phyloP scores from a whole-genome alignment of 805 yeast genomes.

The Diddensiella santjacobensis region DNA sequence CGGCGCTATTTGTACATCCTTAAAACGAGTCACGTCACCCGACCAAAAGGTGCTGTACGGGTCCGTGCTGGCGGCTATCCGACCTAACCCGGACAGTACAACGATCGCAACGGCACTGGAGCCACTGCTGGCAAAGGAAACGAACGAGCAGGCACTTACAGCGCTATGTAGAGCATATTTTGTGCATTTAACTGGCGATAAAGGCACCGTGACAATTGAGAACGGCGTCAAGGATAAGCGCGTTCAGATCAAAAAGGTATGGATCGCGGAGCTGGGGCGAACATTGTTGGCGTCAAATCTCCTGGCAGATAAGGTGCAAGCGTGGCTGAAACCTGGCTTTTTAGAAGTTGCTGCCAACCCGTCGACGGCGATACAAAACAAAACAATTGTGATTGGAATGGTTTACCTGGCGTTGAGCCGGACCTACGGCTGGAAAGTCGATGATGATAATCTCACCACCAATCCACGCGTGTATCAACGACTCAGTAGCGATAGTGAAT shows the following conservation, averaged over 20 bases:
- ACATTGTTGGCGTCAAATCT: not conserved
- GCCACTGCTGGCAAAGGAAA: conserved; percentile 64
- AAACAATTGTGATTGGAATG: conserved; percentile 51
- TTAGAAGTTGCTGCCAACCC: conserved; percentile 51
- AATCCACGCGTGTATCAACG: conserved; percentile 15
- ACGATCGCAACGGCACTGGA: conserved; percentile 42
- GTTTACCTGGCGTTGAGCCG: conserved; percentile 29
- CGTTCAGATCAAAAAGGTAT: conserved; percentile 55
- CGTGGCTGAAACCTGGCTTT: conserved; percentile 28
- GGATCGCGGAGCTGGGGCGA: conserved; percentile 48
- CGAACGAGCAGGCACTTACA: conserved; percentile 61
- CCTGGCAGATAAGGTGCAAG: not conserved
- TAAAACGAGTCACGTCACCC: conserved; percentile 56
- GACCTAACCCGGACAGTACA: conserved; percentile 18
- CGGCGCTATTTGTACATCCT: conserved; percentile 52
- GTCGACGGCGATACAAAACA: conserved; percentile 48
- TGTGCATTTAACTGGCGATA: conserved; percentile 38
- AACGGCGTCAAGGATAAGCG: conserved; percentile 67
- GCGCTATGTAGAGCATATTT: conserved; percentile 50
- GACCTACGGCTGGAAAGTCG: not conserved
- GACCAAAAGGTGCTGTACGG: conserved; percentile 63
- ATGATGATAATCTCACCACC: not conserved
- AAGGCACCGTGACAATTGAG: conserved; percentile 34
- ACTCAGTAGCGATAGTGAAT: conserved; percentile 16
- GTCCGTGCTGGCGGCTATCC: conserved; percentile 38